Conservation (phyloP, 2,329 filamentous ascomycete species). For the Penicillium sp. region DNA sequence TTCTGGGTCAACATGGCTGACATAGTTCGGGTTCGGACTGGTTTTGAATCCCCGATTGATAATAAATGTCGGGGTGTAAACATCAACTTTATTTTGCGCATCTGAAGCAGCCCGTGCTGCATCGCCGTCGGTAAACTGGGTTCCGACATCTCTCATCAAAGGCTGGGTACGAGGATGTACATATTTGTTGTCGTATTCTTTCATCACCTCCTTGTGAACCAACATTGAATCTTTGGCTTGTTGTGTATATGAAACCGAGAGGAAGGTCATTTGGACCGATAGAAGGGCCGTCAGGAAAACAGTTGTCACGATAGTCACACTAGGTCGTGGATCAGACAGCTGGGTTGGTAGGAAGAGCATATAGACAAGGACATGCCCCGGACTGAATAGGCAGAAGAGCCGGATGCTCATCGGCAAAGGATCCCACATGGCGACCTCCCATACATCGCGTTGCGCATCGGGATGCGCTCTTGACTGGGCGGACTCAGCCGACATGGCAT, state of each 20-base stretch:
- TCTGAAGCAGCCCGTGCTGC: constrained; percentile 43
- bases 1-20: constrained; percentile 73
- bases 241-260: constrained; percentile 76
- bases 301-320: constrained; percentile 81
- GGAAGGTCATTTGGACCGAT: constrained; percentile 73
- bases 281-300: constrained; percentile 76
- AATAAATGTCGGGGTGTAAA: constrained; percentile 64
- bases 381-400: constrained; percentile 89
- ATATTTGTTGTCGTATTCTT: constrained; percentile 95
- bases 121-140: constrained; percentile 66
- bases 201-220: constrained; percentile 88
- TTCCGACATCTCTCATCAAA: constrained; percentile 75
- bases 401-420: constrained; percentile 81
- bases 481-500: constrained; percentile 67
- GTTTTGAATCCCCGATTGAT: constrained; percentile 78
- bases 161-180: constrained; percentile 89
- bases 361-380: constrained; percentile 89
- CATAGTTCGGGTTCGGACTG: constrained; percentile 81
- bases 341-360: constrained; percentile 82
- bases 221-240: constrained; percentile 83
- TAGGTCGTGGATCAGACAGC: constrained; percentile 76
- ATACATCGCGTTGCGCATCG: constrained; percentile 76
- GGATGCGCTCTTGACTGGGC: constrained; percentile 86
- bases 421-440: constrained; percentile 94
- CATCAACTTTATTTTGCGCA: constrained; percentile 60